Evolutionary conservation across 2,329 filamentous ascomycete genomes (phyloP).

Genomic region (Aspergillus latus): DNA sequence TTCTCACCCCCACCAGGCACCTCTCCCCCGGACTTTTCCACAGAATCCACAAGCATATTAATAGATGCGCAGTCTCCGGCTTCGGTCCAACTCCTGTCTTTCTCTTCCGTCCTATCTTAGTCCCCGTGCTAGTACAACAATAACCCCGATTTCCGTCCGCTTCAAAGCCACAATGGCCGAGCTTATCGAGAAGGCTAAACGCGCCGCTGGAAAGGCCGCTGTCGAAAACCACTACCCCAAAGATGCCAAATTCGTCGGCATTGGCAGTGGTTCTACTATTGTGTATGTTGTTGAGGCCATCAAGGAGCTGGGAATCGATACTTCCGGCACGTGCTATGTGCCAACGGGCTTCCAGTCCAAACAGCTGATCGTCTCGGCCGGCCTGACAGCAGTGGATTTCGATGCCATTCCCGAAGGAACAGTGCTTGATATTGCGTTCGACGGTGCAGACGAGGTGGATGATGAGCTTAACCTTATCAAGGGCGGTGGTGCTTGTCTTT

Average conservation of each 20-base stretch:
- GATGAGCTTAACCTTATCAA: conserved; percentile 95
- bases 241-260: conserved; percentile 59
- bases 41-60: conserved; percentile 13
- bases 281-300: conserved; percentile 69
- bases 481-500: conserved; percentile 93
- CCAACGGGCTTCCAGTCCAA: conserved; percentile 91
- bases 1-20: conserved; percentile 14
- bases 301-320: conserved; percentile 47
- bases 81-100: conserved; percentile 7
- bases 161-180: conserved; percentile 35
- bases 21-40: conserved; percentile 18
- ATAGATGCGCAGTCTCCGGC: conserved; percentile 15
- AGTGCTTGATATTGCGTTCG: conserved; percentile 85
- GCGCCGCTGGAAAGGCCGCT: conserved; percentile 58
- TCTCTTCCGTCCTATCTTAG: conserved; percentile 7
- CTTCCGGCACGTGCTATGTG: conserved; percentile 72
- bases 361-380: conserved; percentile 77
- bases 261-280: conserved; percentile 65
- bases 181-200: conserved; percentile 59
- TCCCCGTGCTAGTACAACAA: neutral
- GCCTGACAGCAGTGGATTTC: conserved; percentile 73
- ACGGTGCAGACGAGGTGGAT: conserved; percentile 96
- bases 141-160: conserved; percentile 13
- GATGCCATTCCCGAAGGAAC: conserved; percentile 66
- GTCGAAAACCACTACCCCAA: conserved; percentile 62